phyloP scores from a whole-genome alignment of 2,329 filamentous ascomycete genomes.

The Geosmithia putterillii region DNA sequence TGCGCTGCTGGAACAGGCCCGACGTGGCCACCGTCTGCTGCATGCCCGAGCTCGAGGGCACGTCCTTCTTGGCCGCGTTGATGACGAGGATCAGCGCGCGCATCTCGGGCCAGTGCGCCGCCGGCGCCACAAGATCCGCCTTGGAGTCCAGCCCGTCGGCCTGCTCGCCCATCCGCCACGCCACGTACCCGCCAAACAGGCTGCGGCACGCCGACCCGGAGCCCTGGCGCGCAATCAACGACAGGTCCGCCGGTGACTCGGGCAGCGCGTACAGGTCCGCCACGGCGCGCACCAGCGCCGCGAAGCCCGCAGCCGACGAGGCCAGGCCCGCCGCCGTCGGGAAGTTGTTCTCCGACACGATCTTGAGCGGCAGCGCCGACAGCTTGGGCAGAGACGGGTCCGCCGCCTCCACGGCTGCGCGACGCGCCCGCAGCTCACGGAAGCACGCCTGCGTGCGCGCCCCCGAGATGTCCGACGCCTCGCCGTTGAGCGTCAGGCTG shows the following conservation, averaged over 20 bases:
- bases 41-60: slow-evolving; percentile 89
- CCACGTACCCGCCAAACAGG: slow-evolving; percentile 90
- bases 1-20: slow-evolving; percentile 69
- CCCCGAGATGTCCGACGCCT: slow-evolving; percentile 71
- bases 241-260: slow-evolving; percentile 70
- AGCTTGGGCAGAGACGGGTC: slow-evolving; percentile 72
- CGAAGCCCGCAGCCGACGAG: slow-evolving; percentile 58
- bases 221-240: slow-evolving; percentile 81
- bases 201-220: slow-evolving; percentile 90
- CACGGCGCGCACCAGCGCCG: slow-evolving; percentile 68
- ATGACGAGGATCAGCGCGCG: slow-evolving; percentile 83
- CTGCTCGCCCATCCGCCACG: slow-evolving; percentile 71
- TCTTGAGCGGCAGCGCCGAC: slow-evolving; percentile 61
- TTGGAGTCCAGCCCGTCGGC: slow-evolving; percentile 76
- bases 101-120: slow-evolving; percentile 92
- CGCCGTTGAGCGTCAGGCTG: slow-evolving; percentile 73
- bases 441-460: slow-evolving; percentile 93
- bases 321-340: slow-evolving; percentile 88
- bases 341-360: slow-evolving; percentile 98
- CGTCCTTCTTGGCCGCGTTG: slow-evolving; percentile 89
- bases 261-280: slow-evolving; percentile 84
- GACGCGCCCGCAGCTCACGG: slow-evolving; percentile 67
- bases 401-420: slow-evolving; percentile 59
- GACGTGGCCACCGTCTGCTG: slow-evolving; percentile 91
- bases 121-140: slow-evolving; percentile 79